Conservation (phyloP, 441 rosid genomes). For the Macaranga tanarius region DNA sequence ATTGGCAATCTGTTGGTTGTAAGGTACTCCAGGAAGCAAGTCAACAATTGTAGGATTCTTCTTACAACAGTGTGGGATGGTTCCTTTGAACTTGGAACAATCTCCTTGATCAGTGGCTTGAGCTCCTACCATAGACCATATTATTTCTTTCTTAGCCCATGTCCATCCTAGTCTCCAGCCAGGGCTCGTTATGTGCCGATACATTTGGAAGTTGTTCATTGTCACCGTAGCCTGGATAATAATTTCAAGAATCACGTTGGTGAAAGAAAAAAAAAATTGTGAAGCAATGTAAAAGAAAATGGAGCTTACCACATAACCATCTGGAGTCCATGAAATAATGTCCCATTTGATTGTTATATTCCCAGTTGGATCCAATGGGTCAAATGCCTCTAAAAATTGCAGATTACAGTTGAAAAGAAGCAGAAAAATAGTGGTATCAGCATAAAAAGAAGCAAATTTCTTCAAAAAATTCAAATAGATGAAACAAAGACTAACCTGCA, state of each 20-base stretch:
- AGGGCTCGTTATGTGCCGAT: slow-evolving; percentile 68
- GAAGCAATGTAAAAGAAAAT: too few species aligned
- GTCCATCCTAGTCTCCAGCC: slow-evolving; percentile 83
- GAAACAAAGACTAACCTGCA: slow-evolving; percentile 31
- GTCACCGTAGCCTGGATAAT: slow-evolving; percentile 54
- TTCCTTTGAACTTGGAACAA: slow-evolving; percentile 73
- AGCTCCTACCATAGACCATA: slow-evolving; percentile 77
- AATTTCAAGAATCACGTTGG: background rate
- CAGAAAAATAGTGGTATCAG: background rate
- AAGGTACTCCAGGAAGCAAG: slow-evolving; percentile 66
- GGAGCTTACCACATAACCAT: slow-evolving; percentile 63
- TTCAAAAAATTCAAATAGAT: background rate
- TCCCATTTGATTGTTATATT: slow-evolving; percentile 85
- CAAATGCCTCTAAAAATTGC: slow-evolving; percentile 43
- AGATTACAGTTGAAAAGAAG: background rate
- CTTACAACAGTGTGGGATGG: slow-evolving; percentile 72
- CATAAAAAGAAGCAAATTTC: background rate
- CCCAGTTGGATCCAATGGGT: slow-evolving; percentile 72
- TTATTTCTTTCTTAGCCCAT: slow-evolving; percentile 85
- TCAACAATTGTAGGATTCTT: slow-evolving; percentile 68
- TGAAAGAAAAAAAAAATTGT: too few species aligned
- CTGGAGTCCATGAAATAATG: slow-evolving; percentile 60
- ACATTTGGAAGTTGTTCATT: slow-evolving; percentile 64
- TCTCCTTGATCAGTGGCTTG: slow-evolving; percentile 88
- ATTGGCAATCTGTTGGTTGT: slow-evolving; percentile 49